These are phyloP conservation scores for Elsinoe perseae DNA, from an alignment of 2,329 filamentous ascomycete species.

Conservation along the genomic window DNA sequence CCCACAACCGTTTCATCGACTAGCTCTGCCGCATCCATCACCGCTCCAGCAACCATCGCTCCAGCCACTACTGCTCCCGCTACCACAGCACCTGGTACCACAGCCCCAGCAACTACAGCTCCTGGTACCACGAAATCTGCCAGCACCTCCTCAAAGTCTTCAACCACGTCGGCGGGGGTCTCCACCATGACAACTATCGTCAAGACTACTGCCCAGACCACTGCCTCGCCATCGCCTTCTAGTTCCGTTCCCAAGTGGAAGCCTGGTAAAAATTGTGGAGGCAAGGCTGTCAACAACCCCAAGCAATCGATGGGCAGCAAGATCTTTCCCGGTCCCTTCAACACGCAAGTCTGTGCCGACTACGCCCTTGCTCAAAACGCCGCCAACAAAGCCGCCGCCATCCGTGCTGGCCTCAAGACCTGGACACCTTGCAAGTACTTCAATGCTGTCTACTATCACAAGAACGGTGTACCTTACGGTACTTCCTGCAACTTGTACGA, in stretches of 20 bases:
- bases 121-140: not conserved
- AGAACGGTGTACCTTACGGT: constrained; percentile 24
- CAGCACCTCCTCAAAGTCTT: constrained; percentile 8
- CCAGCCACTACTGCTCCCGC: not conserved
- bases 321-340: constrained; percentile 30
- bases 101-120: not conserved
- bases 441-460: constrained; percentile 27
- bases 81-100: not conserved
- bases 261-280: constrained; percentile 23
- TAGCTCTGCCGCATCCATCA: not conserved
- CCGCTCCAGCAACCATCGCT: constrained; percentile 9
- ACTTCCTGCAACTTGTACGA: constrained; percentile 29
- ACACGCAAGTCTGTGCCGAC: constrained; percentile 25
- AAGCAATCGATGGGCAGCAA: constrained; percentile 23
- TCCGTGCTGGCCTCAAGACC: constrained; percentile 18
- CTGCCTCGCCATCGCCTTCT: constrained; percentile 25
- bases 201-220: constrained; percentile 21
- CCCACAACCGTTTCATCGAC: not conserved
- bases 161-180: constrained; percentile 18
- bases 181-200: constrained; percentile 19
- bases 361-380: constrained; percentile 21
- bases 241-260: constrained; percentile 26
- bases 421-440: constrained; percentile 26
- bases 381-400: constrained; percentile 21
- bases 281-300: constrained; percentile 19